Conservation (phyloP, 148 eudicot species). For the Camellia lanceoleosa region DNA sequence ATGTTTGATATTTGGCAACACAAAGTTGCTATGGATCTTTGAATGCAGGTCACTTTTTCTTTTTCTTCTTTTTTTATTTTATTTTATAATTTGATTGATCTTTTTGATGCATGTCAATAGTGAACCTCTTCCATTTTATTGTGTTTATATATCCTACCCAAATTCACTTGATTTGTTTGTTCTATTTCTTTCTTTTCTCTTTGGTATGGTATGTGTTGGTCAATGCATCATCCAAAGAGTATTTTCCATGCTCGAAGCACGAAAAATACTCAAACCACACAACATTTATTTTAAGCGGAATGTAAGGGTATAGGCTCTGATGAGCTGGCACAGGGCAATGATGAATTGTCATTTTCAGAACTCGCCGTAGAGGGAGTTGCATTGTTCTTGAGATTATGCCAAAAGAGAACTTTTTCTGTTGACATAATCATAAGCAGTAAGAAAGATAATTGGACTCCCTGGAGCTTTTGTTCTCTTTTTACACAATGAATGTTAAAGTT, state of each 20-base stretch:
- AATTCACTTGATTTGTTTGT: neutral
- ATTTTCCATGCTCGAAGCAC: neutral
- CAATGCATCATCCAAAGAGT: neutral
- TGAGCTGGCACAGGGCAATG: no score
- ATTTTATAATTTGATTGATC: neutral
- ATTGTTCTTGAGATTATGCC: no score
- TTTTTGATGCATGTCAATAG: neutral
- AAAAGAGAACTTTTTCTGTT: no score
- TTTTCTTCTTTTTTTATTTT: neutral
- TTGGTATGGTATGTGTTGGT: neutral
- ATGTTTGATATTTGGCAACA: conserved; percentile 20
- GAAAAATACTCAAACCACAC: no score
- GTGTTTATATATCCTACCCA: neutral
- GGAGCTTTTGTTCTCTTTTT: neutral
- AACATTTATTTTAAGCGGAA: no score
- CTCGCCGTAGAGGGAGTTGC: no score
- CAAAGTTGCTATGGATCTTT: conserved; percentile 20
- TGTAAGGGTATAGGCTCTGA: no score
- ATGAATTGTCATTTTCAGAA: no score
- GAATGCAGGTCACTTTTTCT: neutral
- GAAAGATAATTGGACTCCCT: neutral
- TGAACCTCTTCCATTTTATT: neutral
- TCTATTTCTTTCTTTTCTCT: neutral
- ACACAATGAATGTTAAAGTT: neutral
- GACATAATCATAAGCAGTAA: neutral